Conservation (phyloP, 106 monocot species). For the Platanthera guangdongensis region DNA sequence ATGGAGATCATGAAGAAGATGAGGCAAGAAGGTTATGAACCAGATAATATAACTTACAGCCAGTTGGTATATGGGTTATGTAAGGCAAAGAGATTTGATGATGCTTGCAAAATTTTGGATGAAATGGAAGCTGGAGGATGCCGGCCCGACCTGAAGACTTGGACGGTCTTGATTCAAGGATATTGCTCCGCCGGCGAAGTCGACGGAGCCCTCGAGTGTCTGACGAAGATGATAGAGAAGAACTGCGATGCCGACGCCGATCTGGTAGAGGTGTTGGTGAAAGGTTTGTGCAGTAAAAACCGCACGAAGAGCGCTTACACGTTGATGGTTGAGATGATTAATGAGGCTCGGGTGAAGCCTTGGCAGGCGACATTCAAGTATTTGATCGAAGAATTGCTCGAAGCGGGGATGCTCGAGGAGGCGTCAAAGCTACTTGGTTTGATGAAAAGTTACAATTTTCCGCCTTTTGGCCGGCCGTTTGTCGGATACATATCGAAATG, state of each 20-base stretch:
- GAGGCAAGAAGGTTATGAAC: constrained; percentile 53
- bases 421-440: constrained; percentile 46
- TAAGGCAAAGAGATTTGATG: constrained; percentile 63
- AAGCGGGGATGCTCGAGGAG: constrained; percentile 47
- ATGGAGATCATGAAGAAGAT: constrained; percentile 60
- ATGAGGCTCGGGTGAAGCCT: constrained; percentile 41
- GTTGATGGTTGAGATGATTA: constrained; percentile 52
- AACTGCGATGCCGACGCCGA: constrained; percentile 49
- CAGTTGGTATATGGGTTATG: constrained; percentile 87
- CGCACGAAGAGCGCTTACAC: constrained; percentile 33
- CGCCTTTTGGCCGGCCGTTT: constrained; percentile 75
- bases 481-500: constrained; percentile 53
- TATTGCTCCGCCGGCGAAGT: constrained; percentile 50
- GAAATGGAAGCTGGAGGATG: constrained; percentile 57
- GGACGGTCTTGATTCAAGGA: constrained; percentile 85
- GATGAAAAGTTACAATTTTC: constrained; percentile 71
- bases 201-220: constrained; percentile 44
- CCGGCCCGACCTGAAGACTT: constrained; percentile 81
- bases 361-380: constrained; percentile 77
- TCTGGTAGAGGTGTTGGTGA: constrained; percentile 65
- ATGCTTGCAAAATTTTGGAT: constrained; percentile 64
- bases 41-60: constrained; percentile 91
- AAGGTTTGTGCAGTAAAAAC: constrained; percentile 43
- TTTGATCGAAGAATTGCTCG: constrained; percentile 55
- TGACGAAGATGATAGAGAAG: constrained; percentile 61